Conservation (phyloP, 495 filamentous ascomycete species). For the Extremus antarcticus region DNA sequence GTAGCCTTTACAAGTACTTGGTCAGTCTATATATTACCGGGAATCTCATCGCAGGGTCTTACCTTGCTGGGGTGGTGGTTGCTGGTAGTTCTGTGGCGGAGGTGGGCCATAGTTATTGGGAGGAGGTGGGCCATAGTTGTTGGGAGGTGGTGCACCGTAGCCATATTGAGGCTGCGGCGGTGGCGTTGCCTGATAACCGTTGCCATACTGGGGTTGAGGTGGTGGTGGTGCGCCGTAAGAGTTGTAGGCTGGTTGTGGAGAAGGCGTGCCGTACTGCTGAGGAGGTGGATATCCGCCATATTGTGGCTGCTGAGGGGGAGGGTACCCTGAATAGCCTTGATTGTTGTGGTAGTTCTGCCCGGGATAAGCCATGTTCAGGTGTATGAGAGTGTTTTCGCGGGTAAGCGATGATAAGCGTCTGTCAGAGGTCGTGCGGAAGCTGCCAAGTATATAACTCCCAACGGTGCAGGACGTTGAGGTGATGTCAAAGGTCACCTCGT, state of each 20-base stretch:
- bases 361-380: slow-evolving; percentile 28
- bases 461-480: background rate
- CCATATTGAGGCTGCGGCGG: slow-evolving; percentile 27
- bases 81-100: background rate
- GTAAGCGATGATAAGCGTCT: background rate
- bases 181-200: slow-evolving; percentile 13
- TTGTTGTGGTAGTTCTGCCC: slow-evolving; percentile 26
- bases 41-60: background rate
- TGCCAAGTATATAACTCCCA: background rate
- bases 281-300: slow-evolving; percentile 19
- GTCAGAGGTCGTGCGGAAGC: background rate
- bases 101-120: no score
- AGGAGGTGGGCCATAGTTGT: slow-evolving; percentile 14
- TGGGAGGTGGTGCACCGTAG: slow-evolving; percentile 10
- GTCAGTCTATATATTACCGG: background rate
- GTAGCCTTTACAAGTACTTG: background rate
- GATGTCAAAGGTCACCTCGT: background rate
- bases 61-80: slow-evolving; percentile 8
- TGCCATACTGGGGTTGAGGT: slow-evolving; percentile 9
- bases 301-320: slow-evolving; percentile 21
- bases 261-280: slow-evolving; percentile 21
- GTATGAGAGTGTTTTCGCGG: background rate
- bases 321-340: slow-evolving; percentile 15
- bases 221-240: slow-evolving; percentile 23
- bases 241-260: slow-evolving; percentile 29